These are phyloP conservation scores for Pyrenula aspistea DNA, from an alignment of 495 filamentous ascomycete genomes.

Conservation along the genomic window DNA sequence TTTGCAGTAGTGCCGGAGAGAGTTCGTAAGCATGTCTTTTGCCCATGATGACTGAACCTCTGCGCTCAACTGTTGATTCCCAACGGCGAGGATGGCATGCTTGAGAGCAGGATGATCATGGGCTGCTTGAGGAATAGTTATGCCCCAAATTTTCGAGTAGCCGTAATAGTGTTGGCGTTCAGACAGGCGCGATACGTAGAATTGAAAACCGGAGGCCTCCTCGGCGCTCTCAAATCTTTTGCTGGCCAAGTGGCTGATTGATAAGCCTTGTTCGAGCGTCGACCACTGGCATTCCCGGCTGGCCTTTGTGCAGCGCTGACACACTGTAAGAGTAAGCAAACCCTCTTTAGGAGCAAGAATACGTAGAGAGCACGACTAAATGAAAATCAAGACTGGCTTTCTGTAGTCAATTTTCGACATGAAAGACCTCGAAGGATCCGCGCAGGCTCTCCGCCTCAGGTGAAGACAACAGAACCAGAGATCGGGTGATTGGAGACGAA, in stretches of 20 bases:
- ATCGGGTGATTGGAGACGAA: not conserved
- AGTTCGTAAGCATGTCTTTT: not conserved
- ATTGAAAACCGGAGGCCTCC: not conserved
- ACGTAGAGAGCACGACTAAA: not conserved
- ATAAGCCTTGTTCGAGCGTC: not conserved
- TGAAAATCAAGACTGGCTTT: not conserved
- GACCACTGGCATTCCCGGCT: constrained; percentile 35
- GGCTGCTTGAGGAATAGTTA: not conserved
- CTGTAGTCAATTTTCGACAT: too few species aligned
- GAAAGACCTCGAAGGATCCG: too few species aligned
- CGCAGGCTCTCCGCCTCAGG: constrained; percentile 26
- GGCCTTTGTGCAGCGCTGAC: constrained; percentile 29
- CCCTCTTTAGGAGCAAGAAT: too few species aligned
- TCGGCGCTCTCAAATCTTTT: not conserved
- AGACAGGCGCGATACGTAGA: not conserved
- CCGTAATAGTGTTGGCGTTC: not conserved
- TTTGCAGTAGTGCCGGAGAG: not conserved
- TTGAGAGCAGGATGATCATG: not conserved
- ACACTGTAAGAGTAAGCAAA: too few species aligned
- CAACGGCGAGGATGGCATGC: not conserved
- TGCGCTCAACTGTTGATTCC: not conserved
- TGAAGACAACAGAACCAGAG: not conserved
- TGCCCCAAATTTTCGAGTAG: not conserved
- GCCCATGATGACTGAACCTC: not conserved
- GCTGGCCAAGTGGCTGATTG: not conserved